Percentiles rank a stretch among this genome's conserved stretches.
These are phyloP conservation scores for Danielozyma ontarioensis DNA, from an alignment of 805 yeast genomes.

Conservation along the genomic window DNA sequence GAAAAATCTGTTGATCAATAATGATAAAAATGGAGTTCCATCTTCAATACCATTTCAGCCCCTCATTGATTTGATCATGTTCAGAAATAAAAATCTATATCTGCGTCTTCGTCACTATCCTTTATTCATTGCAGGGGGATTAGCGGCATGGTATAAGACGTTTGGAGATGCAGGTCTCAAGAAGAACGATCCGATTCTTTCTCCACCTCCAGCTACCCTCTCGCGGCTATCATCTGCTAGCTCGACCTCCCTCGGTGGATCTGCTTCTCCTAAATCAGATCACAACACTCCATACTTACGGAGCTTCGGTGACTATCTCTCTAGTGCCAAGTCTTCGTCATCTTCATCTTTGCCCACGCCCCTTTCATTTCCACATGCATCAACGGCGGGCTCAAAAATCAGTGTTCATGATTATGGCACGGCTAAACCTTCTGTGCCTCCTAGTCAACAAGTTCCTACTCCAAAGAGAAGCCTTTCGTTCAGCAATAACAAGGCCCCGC, in stretches of 20 bases:
- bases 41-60: constrained; percentile 51
- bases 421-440: not conserved
- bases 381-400: no score
- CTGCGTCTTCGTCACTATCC: constrained; percentile 29
- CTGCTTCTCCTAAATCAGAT: not conserved
- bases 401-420: no score
- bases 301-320: constrained; percentile 22
- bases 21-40: constrained; percentile 36
- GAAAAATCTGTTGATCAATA: constrained; percentile 28
- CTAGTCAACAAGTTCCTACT: constrained; percentile 2
- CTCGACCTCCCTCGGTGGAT: not conserved
- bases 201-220: not conserved
- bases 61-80: constrained; percentile 35
- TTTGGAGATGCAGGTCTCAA: constrained; percentile 23
- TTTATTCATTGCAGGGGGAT: constrained; percentile 32
- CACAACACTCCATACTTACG: constrained; percentile 26
- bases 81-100: constrained; percentile 27
- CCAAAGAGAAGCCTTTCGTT: constrained; percentile 2
- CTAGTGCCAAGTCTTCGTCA: constrained; percentile 18
- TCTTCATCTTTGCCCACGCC: constrained; percentile 14
- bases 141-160: constrained; percentile 24
- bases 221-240: not conserved
- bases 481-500: constrained; percentile 1
- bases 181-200: constrained; percentile 5
- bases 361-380: not conserved